phyloP scores from a whole-genome alignment of 2,329 filamentous ascomycete species.

The Dothistroma pini region DNA sequence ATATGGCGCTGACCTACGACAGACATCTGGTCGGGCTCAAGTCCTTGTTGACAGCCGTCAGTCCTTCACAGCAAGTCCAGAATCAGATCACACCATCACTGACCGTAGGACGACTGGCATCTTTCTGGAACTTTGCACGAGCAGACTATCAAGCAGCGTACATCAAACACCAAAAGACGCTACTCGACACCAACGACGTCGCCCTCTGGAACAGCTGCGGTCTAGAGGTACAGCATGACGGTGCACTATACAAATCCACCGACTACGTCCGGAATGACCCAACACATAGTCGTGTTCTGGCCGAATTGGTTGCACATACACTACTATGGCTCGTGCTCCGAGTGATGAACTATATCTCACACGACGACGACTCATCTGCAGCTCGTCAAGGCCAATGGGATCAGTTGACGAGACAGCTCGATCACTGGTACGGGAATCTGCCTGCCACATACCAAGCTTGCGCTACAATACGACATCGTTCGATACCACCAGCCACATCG shows the following conservation, averaged over 20 bases:
- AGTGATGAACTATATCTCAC: slow-evolving; percentile 60
- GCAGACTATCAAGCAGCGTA: slow-evolving; percentile 40
- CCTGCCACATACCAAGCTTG: slow-evolving; percentile 59
- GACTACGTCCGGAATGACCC: slow-evolving; percentile 55
- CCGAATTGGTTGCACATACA: slow-evolving; percentile 55
- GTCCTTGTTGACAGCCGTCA: slow-evolving; percentile 52
- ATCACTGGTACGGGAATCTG: slow-evolving; percentile 56
- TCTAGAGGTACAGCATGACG: slow-evolving; percentile 53
- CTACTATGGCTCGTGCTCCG: slow-evolving; percentile 63
- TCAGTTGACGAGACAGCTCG: slow-evolving; percentile 54
- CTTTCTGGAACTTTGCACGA: slow-evolving; percentile 66
- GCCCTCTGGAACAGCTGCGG: slow-evolving; percentile 62
- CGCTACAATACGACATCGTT: slow-evolving; percentile 38
- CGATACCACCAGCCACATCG: slow-evolving; percentile 7
- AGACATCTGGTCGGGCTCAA: slow-evolving; percentile 63
- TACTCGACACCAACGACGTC: slow-evolving; percentile 59
- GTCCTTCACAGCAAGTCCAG: slow-evolving; percentile 32
- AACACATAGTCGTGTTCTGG: slow-evolving; percentile 23
- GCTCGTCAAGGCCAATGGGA: slow-evolving; percentile 46
- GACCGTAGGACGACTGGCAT: slow-evolving; percentile 56
- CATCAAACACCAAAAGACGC: slow-evolving; percentile 57
- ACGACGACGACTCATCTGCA: slow-evolving; percentile 46
- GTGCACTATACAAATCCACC: slow-evolving; percentile 44
- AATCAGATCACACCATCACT: slow-evolving; percentile 44
- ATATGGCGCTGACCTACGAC: slow-evolving; percentile 17